phyloP scores from a whole-genome alignment of 768 basidiomycete species.

The Trametes villosa region DNA sequence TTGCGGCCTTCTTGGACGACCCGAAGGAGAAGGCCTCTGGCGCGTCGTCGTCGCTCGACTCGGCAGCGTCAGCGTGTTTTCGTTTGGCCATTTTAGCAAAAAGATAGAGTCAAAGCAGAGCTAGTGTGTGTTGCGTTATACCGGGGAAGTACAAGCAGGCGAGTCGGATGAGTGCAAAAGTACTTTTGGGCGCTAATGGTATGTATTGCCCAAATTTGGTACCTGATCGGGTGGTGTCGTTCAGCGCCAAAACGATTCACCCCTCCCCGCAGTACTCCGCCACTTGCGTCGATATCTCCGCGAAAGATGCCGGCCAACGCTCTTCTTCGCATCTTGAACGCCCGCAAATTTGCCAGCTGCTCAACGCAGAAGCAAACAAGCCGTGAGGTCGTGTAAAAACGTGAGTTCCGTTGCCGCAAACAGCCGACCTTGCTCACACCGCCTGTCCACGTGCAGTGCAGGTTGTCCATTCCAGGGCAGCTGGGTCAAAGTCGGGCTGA shows the following conservation, averaged over 20 bases:
- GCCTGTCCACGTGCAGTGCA: background rate
- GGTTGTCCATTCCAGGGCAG: conserved; percentile 10
- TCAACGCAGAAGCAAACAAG: background rate
- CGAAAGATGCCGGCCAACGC: background rate
- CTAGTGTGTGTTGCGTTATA: background rate
- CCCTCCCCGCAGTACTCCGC: conserved; percentile 4
- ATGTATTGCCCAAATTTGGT: background rate
- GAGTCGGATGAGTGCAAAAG: background rate
- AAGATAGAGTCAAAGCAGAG: background rate
- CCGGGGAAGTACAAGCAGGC: background rate
- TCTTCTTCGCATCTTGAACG: background rate
- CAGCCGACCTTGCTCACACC: background rate
- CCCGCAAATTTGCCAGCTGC: too few species aligned
- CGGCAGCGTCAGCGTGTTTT: background rate
- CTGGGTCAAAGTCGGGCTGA: conserved; percentile 9
- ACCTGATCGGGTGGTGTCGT: background rate
- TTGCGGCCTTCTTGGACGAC: conserved; percentile 47
- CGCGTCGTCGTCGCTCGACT: conserved; percentile 45
- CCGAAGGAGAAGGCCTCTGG: conserved; percentile 57
- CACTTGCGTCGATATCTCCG: background rate
- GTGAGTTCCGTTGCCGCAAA: background rate
- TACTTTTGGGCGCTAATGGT: background rate
- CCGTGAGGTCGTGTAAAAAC: background rate
- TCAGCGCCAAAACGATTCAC: background rate
- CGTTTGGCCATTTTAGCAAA: background rate